Base-by-base conservation (phyloP, 495 filamentous ascomycete species). In the Poronia punctata region DNA sequence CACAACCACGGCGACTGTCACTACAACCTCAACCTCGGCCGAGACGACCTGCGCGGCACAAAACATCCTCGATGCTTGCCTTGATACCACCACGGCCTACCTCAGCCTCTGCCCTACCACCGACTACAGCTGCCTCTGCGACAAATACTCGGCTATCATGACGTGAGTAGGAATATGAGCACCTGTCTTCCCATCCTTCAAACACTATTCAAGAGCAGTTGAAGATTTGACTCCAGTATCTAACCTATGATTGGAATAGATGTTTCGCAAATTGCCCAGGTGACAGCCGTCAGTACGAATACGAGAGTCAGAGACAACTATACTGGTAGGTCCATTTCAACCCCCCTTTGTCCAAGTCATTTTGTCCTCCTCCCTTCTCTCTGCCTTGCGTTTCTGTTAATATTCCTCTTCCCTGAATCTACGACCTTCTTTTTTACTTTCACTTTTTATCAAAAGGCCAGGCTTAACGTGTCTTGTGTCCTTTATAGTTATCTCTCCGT, bases 261-360 rank as follows among this genome's bases (percentile, higher is more conserved):
- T 70, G 67, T 62, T 71, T 59, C 52, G 62, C 67, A 60, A 68
- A 68, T 65, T 71, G 67, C 54, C 67, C 67, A 40, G 59, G 65
- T 52, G 65, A 71, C 38, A 21, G 37, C 30, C 55, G 62, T 4
- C 20, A 30, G 39, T 38, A 45, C 21, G 40, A 26, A 14, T 34
- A 44, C 48, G 39, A 46, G 8, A 60, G 61, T 35, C 54, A 67
- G 48, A 53, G 56, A 40, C 48, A 64, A 15, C 59, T 62, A 31
- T 67, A 67, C 53, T 71, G 67, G 55, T 56, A 15, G 30, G 49
- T 32, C 12, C 5, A n/a, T 5, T 7, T 29, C 1, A 21, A 27
- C n/a, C 16, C 3, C 8, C 18, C 22, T 10, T 21, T 10, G 5
- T 10, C 5, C 18, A 29, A 18, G 0, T 9, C 16, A 8, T 10